Evolutionary conservation across 768 basidiomycete species (phyloP).

Genomic region (Trametes villosa): DNA sequence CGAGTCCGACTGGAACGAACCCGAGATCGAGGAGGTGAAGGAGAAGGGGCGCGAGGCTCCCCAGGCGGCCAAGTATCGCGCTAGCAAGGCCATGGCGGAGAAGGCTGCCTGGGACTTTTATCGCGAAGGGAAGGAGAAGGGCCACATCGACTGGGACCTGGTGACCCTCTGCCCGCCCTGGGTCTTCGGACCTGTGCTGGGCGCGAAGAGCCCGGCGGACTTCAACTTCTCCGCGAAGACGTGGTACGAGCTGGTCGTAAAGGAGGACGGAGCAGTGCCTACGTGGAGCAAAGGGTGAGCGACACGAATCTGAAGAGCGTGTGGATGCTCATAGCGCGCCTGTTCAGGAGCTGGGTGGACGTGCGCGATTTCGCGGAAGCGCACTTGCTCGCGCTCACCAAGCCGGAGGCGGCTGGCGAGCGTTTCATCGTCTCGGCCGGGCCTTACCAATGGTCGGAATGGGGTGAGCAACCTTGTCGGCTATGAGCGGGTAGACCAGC

Average conservation of each 20-base stretch:
- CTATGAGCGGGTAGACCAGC: background rate
- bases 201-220: conserved; percentile 36
- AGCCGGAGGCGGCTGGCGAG: background rate
- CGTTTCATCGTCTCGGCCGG: background rate
- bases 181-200: conserved; percentile 45
- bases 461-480: background rate
- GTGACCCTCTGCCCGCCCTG: conserved; percentile 41
- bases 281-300: background rate
- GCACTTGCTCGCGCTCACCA: background rate
- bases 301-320: background rate
- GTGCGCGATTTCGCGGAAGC: background rate
- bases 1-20: conserved; percentile 64
- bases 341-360: background rate
- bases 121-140: conserved; percentile 2
- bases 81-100: conserved; percentile 71
- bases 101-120: conserved; percentile 24
- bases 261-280: background rate
- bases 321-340: too few relatives aligned
- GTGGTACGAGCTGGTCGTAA: conserved; percentile 40
- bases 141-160: conserved; percentile 36
- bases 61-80: conserved; percentile 49
- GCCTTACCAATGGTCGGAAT: background rate
- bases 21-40: conserved; percentile 51
- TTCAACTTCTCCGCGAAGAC: conserved; percentile 44
- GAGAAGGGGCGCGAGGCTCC: conserved; percentile 51